These are phyloP conservation scores for Kwoniella sp. DNA, from an alignment of 768 basidiomycete genomes.

Conservation along the genomic window DNA sequence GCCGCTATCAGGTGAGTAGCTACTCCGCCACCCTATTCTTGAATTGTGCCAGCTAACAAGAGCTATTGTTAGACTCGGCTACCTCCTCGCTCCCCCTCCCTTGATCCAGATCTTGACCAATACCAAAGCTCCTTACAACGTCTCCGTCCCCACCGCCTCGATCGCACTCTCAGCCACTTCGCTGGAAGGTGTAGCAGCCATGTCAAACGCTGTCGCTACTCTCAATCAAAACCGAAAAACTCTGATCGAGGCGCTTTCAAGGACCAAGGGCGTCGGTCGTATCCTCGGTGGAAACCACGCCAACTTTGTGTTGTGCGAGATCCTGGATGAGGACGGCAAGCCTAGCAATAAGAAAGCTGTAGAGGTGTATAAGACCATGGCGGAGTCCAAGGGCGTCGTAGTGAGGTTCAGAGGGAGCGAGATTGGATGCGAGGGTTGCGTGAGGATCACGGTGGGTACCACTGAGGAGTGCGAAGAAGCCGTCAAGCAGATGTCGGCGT, in stretches of 20 bases:
- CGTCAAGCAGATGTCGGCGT: constrained; percentile 55
- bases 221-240: constrained; percentile 65
- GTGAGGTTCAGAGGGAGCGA: constrained; percentile 87
- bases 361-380: constrained; percentile 74
- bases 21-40: too few relatives aligned
- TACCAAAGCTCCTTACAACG: constrained; percentile 96
- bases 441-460: constrained; percentile 87
- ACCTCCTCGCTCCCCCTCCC: constrained; percentile 84
- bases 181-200: constrained; percentile 63
- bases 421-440: constrained; percentile 78
- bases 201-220: constrained; percentile 67
- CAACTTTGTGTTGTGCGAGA: constrained; percentile 84
- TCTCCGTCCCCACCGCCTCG: constrained; percentile 83
- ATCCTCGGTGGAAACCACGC: constrained; percentile 81
- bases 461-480: constrained; percentile 72
- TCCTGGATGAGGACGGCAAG: constrained; percentile 61
- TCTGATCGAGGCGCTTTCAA: constrained; percentile 62
- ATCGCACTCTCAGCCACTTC: constrained; percentile 80
- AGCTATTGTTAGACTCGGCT: constrained; percentile 73
- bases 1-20: constrained; percentile 82
- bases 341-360: constrained; percentile 60
- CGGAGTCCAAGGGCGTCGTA: constrained; percentile 82
- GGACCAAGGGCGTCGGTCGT: constrained; percentile 60
- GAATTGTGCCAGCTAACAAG: too few relatives aligned
- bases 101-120: constrained; percentile 88